A percentile compares a stretch with the other conserved stretches of the same genome.
phyloP scores from a whole-genome alignment of 345 rosid genomes.

The Stellera chamaejasme region DNA sequence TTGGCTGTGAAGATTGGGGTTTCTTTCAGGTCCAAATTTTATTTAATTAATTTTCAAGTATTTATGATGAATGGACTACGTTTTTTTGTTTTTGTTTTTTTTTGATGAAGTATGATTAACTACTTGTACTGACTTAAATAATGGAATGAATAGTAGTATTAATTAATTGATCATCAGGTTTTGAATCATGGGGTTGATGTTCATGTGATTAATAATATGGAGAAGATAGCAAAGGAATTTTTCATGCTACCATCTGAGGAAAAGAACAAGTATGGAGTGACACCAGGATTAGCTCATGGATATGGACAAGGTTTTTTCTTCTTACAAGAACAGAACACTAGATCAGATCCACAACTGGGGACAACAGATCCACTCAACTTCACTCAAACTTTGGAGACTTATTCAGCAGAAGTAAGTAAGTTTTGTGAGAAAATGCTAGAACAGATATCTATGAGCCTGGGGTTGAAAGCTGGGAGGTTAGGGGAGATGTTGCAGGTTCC shows the following conservation, averaged over 20 bases:
- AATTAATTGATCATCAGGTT: too few relatives aligned
- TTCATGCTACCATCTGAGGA: conserved; percentile 77
- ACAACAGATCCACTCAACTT: too few relatives aligned
- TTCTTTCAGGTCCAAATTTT: conserved; percentile 77
- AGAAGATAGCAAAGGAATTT: conserved; percentile 63
- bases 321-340: conserved; percentile 76
- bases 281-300: conserved; percentile 87
- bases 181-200: conserved; percentile 70
- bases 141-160: too few relatives aligned
- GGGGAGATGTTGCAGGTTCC: conserved; percentile 74
- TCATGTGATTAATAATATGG: conserved; percentile 48
- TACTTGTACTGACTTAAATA: too few relatives aligned
- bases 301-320: conserved; percentile 94
- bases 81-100: too few relatives aligned
- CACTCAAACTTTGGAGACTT: conserved; percentile 50
- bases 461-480: conserved; percentile 42
- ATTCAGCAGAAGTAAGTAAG: conserved; percentile 58
- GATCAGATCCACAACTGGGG: conserved; percentile 76
- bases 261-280: conserved; percentile 79
- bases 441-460: conserved; percentile 54
- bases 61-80: too few relatives aligned
- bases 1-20: conserved; percentile 91
- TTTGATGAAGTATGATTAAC: too few relatives aligned
- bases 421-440: conserved; percentile 51
- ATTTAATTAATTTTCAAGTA: too few relatives aligned